Evolutionary conservation across 176 grass and related monocot genomes (phyloP), one percentile per base, ranked within the genome.

Genomic region (Otatea glauca): DNA sequence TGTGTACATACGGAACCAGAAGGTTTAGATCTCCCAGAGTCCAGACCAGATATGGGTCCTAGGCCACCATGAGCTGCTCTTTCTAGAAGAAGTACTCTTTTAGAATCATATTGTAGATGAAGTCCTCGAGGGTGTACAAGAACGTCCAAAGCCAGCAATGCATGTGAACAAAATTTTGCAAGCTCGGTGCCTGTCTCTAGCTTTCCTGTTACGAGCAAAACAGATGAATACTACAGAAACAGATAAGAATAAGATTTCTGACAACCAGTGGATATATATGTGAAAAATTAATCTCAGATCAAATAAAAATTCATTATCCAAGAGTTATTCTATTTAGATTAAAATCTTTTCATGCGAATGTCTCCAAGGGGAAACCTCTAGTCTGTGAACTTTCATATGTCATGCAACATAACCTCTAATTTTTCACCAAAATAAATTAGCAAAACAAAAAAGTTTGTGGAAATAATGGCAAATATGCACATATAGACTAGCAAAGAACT

Each of bases 101-200:
- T 37, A 11, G 43, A 47, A 50, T n/a, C 25, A 11, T 21, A 14
- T 12, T 11, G 12, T 34, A 74, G n/a, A 10, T 74, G 71, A 42
- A 88, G 39, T 54, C 71, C 79, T 25, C 74, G 68, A 72, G 93
- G 88, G 65, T 90, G 70, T 21, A 88, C 64, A 68, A 87, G 80
- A 81, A 88, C 81, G 86, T 92, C 87, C 78, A 92, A 77, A 27
- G 82, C 24, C 59, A 92, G 65, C 35, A 94, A 72, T 71, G 85
- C 88, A 84, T 88, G 88, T 37, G 79, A 79, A 83, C 82, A 90
- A 74, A 90, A 88, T 63, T 55, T 65, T 21, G 51, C 69, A 25
- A 92, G 68, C 84, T 86, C 23, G 5, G 92, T 88, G 74, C 74
- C 92, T 20, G 75, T 60, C 70, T 87, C 84, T 69, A 92, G 34